Percentiles rank a stretch among this genome's conserved stretches.
These are phyloP conservation scores for Aureococcus anophagefferens DNA, from an alignment of 108 stramenopile species.

Conservation along the genomic window DNA sequence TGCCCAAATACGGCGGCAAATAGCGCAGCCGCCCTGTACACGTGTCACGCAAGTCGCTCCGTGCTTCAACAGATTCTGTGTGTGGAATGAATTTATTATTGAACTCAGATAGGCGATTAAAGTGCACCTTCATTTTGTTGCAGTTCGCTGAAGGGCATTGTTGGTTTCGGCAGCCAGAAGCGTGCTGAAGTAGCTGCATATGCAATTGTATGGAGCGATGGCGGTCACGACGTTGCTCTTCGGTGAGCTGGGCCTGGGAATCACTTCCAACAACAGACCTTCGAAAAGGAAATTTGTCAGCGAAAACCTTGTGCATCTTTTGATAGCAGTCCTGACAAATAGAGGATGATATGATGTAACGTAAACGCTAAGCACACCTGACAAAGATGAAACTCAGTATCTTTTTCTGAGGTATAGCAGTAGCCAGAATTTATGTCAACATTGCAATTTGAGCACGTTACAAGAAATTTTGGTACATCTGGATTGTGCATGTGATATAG, in stretches of 20 bases:
- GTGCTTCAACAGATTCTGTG: conserved; percentile 79
- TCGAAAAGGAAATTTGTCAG: neutral
- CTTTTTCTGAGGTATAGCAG: conserved; percentile 77
- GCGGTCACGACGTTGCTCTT: conserved; percentile 80
- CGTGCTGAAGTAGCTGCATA: conserved; percentile 89
- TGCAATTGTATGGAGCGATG: conserved; percentile 82
- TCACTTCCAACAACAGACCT: neutral
- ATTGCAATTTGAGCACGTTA: conserved; percentile 73
- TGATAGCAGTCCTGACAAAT: neutral
- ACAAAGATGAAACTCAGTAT: conserved; percentile 87
- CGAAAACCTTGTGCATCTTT: neutral
- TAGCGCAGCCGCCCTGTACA: conserved; percentile 74
- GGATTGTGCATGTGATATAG: conserved; percentile 94
- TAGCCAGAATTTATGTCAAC: conserved; percentile 68
- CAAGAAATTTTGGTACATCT: conserved; percentile 88
- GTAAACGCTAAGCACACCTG: conserved; percentile 14
- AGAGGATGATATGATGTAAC: too few species aligned
- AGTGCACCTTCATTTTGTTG: conserved; percentile 93
- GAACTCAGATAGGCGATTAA: too few species aligned
- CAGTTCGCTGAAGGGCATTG: conserved; percentile 89
- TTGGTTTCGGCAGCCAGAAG: conserved; percentile 67
- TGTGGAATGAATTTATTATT: too few species aligned
- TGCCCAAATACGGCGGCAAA: conserved; percentile 94
- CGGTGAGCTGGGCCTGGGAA: conserved; percentile 61
- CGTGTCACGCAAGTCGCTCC: conserved; percentile 58